Base-by-base conservation (phyloP, 495 filamentous ascomycete genomes). In the Aspergillus indologenus region DNA sequence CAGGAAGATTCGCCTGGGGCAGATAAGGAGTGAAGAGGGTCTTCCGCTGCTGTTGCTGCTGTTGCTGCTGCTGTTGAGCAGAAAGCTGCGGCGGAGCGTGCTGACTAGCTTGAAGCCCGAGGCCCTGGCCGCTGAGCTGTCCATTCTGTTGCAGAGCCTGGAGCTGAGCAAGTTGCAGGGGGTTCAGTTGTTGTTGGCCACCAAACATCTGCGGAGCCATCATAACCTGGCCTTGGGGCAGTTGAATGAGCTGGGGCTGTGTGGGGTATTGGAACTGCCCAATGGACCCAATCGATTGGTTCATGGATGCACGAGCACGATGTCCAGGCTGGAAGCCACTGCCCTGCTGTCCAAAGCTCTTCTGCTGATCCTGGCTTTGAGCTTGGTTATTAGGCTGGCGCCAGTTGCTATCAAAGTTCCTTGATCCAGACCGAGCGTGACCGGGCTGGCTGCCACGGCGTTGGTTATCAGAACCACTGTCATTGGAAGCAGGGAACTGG, bases 401-500 rank as follows among this genome's bases (percentile, higher is more conserved):
- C 94, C 94, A 98, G 73, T 98, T 98, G 61, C 91, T 85, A 61
- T 98, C 95, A 72, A 98, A 98, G 69, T 98, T 98, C 29, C 94
- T 82, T 17, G 94, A 98, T 7, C 79, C 81, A 9, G 86, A 87
- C 53, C 95, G 84, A 64, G 83, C 86, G 71, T 98, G 94, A 40
- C 82, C 77, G 29, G 76, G 73, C 59, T 84, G 81, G 61, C 87
- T 87, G 56, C 83, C 83, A 56, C 90, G 87, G 57, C 90, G 87
- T 59, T 81, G 77, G 66, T 89, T 87, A 59, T 96, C 91, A 14
- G 77, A 69, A 47, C 75, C 69, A 19, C 75, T 77, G 29, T 80
- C 77, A 45, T 85, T 82, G 58, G 79, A 84, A 17, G 79, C 68
- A 47, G 88, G 88, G 63, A 91, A 91, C 59, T 89, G 86, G 70